phyloP scores from a whole-genome alignment of 768 basidiomycete species.

The Psilocybe cyanescens region DNA sequence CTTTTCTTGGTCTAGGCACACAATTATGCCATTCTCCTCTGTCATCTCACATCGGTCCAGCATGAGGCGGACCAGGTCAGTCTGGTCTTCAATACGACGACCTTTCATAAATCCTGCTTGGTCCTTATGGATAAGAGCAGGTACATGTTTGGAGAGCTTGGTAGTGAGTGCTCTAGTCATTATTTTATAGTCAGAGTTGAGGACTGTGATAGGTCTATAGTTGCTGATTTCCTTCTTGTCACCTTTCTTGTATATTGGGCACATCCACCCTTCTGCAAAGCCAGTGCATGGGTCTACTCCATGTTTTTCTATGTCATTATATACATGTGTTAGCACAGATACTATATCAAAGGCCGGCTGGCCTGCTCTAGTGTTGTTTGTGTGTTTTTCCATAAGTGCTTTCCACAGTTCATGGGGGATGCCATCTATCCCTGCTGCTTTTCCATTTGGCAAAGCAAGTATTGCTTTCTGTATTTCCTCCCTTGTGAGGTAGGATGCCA shows the following conservation, averaged over 20 bases:
- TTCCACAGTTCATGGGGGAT: slow-evolving; percentile 22
- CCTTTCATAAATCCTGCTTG: slow-evolving; percentile 44
- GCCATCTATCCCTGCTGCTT: slow-evolving; percentile 22
- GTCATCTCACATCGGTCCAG: slow-evolving; percentile 24
- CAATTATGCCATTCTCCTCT: slow-evolving; percentile 29
- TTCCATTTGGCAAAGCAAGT: slow-evolving; percentile 12
- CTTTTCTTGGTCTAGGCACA: slow-evolving; percentile 40
- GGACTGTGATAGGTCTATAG: slow-evolving; percentile 41
- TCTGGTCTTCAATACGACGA: slow-evolving; percentile 35
- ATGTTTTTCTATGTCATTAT: slow-evolving; percentile 31
- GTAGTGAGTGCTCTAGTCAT: slow-evolving; percentile 30
- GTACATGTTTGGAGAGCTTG: slow-evolving; percentile 18
- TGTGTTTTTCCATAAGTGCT: slow-evolving; percentile 3
- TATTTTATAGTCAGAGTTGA: slow-evolving; percentile 41
- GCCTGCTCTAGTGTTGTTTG: neutral
- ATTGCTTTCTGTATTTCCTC: slow-evolving; percentile 12
- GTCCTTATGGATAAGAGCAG: slow-evolving; percentile 30
- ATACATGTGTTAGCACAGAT: slow-evolving; percentile 12
- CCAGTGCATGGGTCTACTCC: slow-evolving; percentile 13
- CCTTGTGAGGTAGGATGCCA: neutral
- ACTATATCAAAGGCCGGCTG: slow-evolving; percentile 18
- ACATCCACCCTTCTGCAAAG: slow-evolving; percentile 39
- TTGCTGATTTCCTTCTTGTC: slow-evolving; percentile 33
- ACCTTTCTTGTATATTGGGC: slow-evolving; percentile 47
- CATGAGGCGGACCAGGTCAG: slow-evolving; percentile 29